Evolutionary conservation across 345 rosid genomes (phyloP).

Genomic region (Eucalyptus marginata): DNA sequence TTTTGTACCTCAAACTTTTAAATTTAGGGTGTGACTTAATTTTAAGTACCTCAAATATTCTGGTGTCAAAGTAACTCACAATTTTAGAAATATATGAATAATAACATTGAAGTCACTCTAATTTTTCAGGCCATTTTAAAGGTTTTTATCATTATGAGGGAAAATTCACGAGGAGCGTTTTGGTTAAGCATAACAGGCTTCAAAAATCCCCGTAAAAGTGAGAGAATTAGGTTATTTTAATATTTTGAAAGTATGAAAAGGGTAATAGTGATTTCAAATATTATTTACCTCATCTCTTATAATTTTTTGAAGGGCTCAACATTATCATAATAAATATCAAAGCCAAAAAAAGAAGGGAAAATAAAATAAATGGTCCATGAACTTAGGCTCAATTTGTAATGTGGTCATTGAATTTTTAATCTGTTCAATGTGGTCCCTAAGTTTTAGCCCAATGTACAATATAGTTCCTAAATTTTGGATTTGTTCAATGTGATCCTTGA

Average conservation of each 20-base stretch:
- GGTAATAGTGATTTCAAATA: neutral
- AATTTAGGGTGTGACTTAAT: neutral
- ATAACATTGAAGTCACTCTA: neutral
- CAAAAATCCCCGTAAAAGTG: neutral
- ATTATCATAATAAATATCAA: neutral
- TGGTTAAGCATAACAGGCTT: neutral
- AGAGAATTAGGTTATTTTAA: neutral
- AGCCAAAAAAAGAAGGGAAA: neutral
- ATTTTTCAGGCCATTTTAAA: neutral
- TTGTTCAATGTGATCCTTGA: rapidly evolving
- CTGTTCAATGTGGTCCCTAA: rapidly evolving
- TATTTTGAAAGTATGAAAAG: neutral
- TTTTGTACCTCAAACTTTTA: neutral
- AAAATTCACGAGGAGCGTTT: neutral
- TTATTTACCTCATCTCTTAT: neutral
- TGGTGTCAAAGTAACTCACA: neutral
- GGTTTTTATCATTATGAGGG: neutral
- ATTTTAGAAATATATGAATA: neutral
- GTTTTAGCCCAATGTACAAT: neutral
- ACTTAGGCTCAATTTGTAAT: neutral
- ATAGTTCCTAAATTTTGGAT: too few species aligned
- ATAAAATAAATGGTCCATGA: neutral
- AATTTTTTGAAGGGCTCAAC: neutral
- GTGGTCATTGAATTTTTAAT: neutral
- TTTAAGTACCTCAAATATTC: neutral